Base-by-base conservation (phyloP, 2,329 filamentous ascomycete genomes). In the Colletotrichum melonis region DNA sequence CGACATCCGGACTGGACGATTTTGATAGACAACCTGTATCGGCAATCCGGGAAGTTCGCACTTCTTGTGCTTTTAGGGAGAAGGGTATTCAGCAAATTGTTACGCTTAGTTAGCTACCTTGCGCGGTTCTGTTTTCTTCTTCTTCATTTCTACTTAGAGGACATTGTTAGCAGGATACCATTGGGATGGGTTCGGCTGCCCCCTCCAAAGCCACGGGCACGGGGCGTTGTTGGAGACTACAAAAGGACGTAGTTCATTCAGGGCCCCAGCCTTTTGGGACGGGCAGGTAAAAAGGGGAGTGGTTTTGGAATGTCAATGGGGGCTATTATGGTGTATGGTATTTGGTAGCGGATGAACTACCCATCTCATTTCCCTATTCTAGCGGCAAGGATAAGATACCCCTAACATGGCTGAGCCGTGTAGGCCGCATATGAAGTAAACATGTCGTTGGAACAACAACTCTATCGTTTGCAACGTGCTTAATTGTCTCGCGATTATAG, bases 21-120 rank as follows among this genome's bases (percentile, higher is more conserved):
- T 22, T 52, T 69, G 69, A 73, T 73, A 75, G 72, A 75, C 46
- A 69, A 62, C 59, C 62, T 75, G 68, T 73, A 73, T 55, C 52
- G 67, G 67, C 54, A 73, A 52, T 55, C 71, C 42, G 59, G 38
- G 69, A 75, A 66, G 74, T 73, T 75, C 69, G 52, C 69, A 66
- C 73, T 72, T 75, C 66, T 67, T 63, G 62, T 67, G 72, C 68
- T 63, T 67, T 63, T 74, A 35, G 54, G 69, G 60, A 66, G 56
- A 63, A 16, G 32, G 60, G 69, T 49, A 65, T 59, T 73, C 57
- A 19, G 60, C 32, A 65, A 56, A 63, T 66, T 69, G 71, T 66
- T 56, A 73, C 52, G 60, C 42, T 22, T 11, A 22, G 60, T 26
- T 60, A 52, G 56, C 55, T 59, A 59, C 30, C 38, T 19, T 42